Base-by-base conservation (phyloP, 2,329 filamentous ascomycete species). In the Alternaria infectoria region DNA sequence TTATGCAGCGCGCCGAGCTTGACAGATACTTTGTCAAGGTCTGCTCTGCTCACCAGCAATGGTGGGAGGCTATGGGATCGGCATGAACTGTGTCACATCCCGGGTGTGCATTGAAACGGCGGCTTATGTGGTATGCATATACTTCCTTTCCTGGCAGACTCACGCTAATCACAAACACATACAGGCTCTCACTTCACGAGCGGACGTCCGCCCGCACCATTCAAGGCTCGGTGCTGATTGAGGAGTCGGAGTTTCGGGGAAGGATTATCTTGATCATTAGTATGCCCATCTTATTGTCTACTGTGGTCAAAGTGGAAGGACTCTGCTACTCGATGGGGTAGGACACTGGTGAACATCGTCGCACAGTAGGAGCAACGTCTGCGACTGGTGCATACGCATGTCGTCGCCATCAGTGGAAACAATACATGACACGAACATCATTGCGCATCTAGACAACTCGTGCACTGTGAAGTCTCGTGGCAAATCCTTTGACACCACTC, bases 1-100 rank as follows among this genome's bases (percentile, higher is more conserved):
- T 25, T 5, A 68, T 70, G 67, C 49, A 54, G 8, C 47, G 57
- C 6, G 28, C 49, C 4, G 62, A 63, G 4, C 57, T 70, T 23
- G 23, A 62, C 4, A 49, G 9, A 0, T 62, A 65, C 17, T 44
- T 57, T 32, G 7, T 4, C 4, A 60, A 56, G 13, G 60, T 52
- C 12, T 45, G 19, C 17, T 44, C 57, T 4, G 64, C 51, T 17
- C 68, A 70, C 15, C 32, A 56, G 36, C 19, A 56, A 4, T 46
- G 47, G 52, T 69, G 65, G 65, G 21, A 60, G 2, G 55, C 50
- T 8, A 43, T 58, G 32, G 26, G 55, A 17, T 44, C n/a, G 10
- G 10, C 19, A 32, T 49, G 25, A 44, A 15, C 5, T 12, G 7
- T n/a, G 2, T 11, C 21, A 25, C 4, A 15, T 2, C 4, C 7